A percentile compares a stretch with the other conserved stretches of the same genome.
Evolutionary conservation across 768 basidiomycete species (phyloP).

Genomic region (Peribolospora kevripleyi): DNA sequence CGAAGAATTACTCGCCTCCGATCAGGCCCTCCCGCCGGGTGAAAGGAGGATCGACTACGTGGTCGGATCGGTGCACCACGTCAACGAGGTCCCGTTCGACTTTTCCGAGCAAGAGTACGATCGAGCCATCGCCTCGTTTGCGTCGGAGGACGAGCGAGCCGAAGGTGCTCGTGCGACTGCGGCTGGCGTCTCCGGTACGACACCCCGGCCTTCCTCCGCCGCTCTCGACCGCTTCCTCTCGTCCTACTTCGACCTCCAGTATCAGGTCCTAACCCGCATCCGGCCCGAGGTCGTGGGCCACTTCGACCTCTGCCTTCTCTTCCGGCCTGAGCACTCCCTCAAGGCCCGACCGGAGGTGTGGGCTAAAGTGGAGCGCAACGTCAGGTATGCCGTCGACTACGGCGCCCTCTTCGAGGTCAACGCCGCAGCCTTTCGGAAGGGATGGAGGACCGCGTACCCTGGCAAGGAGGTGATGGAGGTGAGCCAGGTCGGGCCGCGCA

Average conservation of each 20-base stretch:
- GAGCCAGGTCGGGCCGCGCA: constrained; percentile 10
- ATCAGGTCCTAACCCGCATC: constrained; percentile 39
- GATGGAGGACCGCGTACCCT: constrained; percentile 68
- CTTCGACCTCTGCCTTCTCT: constrained; percentile 75
- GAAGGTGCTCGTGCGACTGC: constrained; percentile 3
- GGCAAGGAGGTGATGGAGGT: constrained; percentile 52
- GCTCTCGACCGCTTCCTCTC: constrained; percentile 14
- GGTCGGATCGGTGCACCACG: constrained; percentile 84
- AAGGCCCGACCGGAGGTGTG: constrained; percentile 31
- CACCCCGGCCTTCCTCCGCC: constrained; percentile 4
- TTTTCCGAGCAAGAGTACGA: constrained; percentile 55
- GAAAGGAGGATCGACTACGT: constrained; percentile 42
- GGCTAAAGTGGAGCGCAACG: constrained; percentile 46
- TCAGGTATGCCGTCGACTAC: constrained; percentile 44
- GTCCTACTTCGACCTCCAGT: constrained; percentile 69
- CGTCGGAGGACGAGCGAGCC: not conserved
- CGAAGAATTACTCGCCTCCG: constrained; percentile 27
- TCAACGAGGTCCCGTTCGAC: constrained; percentile 68
- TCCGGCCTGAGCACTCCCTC: constrained; percentile 29
- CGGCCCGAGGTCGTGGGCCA: constrained; percentile 80
- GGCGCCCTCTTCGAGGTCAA: constrained; percentile 86
- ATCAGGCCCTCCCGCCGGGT: constrained; percentile 19
- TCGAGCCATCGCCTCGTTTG: constrained; percentile 27
- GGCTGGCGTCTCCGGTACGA: not conserved
- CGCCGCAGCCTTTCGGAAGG: constrained; percentile 74